Evolutionary conservation across 257 asterid species (phyloP).

Genomic region (Plantago major): DNA sequence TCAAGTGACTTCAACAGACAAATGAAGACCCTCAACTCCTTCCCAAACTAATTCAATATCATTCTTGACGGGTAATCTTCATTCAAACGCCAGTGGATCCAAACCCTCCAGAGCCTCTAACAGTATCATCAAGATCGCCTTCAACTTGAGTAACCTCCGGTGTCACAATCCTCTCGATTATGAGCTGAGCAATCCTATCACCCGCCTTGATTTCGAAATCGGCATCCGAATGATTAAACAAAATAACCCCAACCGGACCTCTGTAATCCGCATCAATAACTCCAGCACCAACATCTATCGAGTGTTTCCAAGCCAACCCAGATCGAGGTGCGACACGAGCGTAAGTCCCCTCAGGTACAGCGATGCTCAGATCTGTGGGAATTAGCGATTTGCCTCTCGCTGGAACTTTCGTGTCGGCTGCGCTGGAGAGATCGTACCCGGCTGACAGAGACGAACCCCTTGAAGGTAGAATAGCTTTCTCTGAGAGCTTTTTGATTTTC

Average conservation of each 20-base stretch:
- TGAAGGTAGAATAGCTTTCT: slow-evolving; percentile 50
- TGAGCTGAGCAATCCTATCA: slow-evolving; percentile 38
- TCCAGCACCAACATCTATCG: slow-evolving; percentile 89
- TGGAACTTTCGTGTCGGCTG: slow-evolving; percentile 54
- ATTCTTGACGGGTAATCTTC: too few relatives aligned
- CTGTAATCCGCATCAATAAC: slow-evolving; percentile 86
- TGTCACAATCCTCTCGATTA: slow-evolving; percentile 35
- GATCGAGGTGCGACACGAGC: slow-evolving; percentile 86
- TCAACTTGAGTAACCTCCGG: slow-evolving; percentile 51
- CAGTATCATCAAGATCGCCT: slow-evolving; percentile 34
- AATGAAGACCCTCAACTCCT: too few relatives aligned
- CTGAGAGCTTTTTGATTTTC: slow-evolving; percentile 45
- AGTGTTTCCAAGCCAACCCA: slow-evolving; percentile 80
- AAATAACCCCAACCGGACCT: slow-evolving; percentile 52
- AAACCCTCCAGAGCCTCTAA: slow-evolving; percentile 38
- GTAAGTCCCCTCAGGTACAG: slow-evolving; percentile 76
- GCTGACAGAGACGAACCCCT: slow-evolving; percentile 54
- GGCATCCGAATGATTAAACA: slow-evolving; percentile 46
- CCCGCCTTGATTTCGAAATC: slow-evolving; percentile 51
- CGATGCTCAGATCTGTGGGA: slow-evolving; percentile 80
- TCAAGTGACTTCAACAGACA: too few relatives aligned
- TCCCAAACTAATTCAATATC: too few relatives aligned
- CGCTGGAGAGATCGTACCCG: slow-evolving; percentile 67
- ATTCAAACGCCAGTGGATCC: slow-evolving; percentile 44
- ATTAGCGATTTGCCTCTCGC: slow-evolving; percentile 77